Conservation (phyloP, 208 protist genomes). For the Leishmania aethiopica region DNA sequence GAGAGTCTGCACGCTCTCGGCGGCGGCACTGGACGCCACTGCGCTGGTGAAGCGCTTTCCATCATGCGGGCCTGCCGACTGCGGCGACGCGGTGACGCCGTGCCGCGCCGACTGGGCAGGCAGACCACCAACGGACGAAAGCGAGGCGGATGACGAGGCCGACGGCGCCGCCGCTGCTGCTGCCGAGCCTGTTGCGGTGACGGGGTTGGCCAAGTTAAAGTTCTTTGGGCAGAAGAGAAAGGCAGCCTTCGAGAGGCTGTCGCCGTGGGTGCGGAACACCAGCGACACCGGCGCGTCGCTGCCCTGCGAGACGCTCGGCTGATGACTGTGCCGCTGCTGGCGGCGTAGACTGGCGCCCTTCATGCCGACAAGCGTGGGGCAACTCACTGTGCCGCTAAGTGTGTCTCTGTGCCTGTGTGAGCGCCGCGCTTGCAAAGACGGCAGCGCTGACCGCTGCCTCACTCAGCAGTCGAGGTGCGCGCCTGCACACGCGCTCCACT, state of each 20-base stretch:
- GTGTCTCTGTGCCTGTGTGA: neutral
- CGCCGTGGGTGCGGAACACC: constrained; percentile 78
- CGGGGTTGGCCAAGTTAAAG: constrained; percentile 48
- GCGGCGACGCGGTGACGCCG: neutral
- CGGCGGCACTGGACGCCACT: neutral
- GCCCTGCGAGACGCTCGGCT: constrained; percentile 30
- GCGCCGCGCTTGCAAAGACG: neutral
- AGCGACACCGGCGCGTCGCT: constrained; percentile 68
- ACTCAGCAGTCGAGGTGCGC: neutral
- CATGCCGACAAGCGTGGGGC: constrained; percentile 8
- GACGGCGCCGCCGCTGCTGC: neutral
- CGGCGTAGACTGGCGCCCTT: constrained; percentile 44
- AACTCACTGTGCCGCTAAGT: neutral
- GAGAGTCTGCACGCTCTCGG: constrained; percentile 24
- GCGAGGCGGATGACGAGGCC: neutral
- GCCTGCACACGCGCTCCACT: neutral
- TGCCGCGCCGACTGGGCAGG: neutral
- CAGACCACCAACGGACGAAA: neutral
- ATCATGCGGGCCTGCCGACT: neutral
- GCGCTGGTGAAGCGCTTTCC: neutral
- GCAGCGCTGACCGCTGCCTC: neutral
- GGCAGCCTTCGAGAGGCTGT: constrained; percentile 52
- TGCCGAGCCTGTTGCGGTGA: neutral
- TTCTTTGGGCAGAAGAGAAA: constrained; percentile 86
- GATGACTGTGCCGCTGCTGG: constrained; percentile 41